A percentile compares a stretch with the other conserved stretches of the same genome.
Conservation (phyloP, 164 flowering plant species). For the Liriodendron chinense region DNA sequence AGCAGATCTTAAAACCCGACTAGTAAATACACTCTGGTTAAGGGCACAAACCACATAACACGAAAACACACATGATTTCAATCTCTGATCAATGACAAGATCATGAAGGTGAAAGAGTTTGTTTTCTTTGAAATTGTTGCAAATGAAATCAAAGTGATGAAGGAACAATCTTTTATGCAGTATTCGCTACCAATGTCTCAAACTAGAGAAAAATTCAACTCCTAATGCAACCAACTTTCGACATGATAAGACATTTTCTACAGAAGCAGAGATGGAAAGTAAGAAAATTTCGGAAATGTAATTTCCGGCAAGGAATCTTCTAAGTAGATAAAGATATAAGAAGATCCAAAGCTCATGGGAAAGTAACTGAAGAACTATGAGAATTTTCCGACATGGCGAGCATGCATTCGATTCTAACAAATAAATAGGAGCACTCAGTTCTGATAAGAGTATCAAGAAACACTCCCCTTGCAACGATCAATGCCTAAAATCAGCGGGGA, state of each 20-base stretch:
- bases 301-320: background rate
- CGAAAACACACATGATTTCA: no score
- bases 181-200: background rate
- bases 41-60: no score
- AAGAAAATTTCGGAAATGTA: background rate
- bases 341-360: no score
- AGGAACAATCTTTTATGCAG: background rate
- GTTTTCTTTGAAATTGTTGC: background rate
- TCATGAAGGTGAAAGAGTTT: background rate
- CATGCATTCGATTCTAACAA: no score
- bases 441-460: background rate
- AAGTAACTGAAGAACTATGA: background rate
- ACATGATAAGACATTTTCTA: background rate
- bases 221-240: background rate
- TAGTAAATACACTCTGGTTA: no score
- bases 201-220: background rate
- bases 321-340: background rate
- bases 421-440: no score
- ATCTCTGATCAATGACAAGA: no score
- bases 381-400: background rate
- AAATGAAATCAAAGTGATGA: background rate
- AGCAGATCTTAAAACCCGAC: no score
- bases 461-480: background rate
- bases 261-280: background rate
- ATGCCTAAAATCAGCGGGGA: background rate